phyloP scores from a whole-genome alignment of 768 basidiomycete species.

The Goffeauzyma gilvescens region DNA sequence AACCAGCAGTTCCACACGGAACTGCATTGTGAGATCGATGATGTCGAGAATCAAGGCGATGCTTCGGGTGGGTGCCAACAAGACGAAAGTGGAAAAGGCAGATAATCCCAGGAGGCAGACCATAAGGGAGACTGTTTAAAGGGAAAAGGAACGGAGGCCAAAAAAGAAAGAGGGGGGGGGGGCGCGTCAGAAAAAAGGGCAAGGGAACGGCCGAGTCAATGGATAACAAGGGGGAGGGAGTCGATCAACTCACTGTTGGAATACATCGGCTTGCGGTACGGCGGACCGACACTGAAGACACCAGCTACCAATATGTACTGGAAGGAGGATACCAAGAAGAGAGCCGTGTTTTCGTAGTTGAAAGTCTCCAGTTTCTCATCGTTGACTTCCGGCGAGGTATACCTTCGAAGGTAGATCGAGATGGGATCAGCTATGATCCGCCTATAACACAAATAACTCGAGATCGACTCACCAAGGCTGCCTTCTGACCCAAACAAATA shows the following conservation, averaged over 20 bases:
- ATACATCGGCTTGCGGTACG: conserved; percentile 85
- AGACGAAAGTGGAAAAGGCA: conserved; percentile 53
- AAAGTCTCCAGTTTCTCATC: conserved; percentile 57
- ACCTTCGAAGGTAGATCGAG: conserved; percentile 43
- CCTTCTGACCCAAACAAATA: conserved; percentile 66
- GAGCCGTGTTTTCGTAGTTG: conserved; percentile 77
- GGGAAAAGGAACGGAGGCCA: background rate
- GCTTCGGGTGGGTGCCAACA: conserved; percentile 49
- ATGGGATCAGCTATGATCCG: background rate
- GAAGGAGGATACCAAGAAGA: conserved; percentile 92
- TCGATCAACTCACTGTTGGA: conserved; percentile 52
- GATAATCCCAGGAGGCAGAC: conserved; percentile 49
- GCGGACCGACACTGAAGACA: conserved; percentile 94
- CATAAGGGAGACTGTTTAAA: conserved; percentile 54
- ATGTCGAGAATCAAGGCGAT: conserved; percentile 52
- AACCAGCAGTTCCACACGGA: conserved; percentile 48
- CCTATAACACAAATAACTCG: background rate
- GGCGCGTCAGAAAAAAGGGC: background rate
- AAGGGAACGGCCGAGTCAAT: background rate
- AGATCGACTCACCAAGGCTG: conserved; percentile 53
- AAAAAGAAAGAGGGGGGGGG: too few relatives aligned
- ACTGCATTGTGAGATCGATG: conserved; percentile 51
- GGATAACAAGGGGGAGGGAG: background rate
- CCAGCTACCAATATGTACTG: conserved; percentile 95
- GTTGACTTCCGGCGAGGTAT: conserved; percentile 47